Evolutionary conservation across 2,329 filamentous ascomycete species (phyloP).

Genomic region (Verticillium nonalfalfae): DNA sequence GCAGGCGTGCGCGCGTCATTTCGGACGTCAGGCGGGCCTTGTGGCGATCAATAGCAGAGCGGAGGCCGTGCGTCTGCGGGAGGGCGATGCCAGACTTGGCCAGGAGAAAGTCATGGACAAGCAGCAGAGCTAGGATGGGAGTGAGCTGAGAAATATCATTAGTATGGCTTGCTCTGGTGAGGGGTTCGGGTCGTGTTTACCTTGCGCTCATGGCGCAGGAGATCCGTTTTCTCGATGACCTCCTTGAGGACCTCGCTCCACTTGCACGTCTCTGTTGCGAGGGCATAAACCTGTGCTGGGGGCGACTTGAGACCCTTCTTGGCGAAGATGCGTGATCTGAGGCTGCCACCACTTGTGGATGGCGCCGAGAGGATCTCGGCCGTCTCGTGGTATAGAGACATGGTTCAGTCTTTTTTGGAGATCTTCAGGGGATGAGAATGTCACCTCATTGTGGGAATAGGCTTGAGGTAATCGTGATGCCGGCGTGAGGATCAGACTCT

Average conservation of each 20-base stretch:
- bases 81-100: constrained; percentile 78
- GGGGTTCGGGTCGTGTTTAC: constrained; percentile 35
- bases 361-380: constrained; percentile 64
- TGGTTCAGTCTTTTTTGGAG: constrained; percentile 25
- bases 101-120: constrained; percentile 81
- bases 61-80: constrained; percentile 70
- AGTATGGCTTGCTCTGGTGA: neutral
- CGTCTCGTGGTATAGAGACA: constrained; percentile 96
- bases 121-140: constrained; percentile 70
- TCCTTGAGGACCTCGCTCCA: constrained; percentile 84
- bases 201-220: constrained; percentile 79
- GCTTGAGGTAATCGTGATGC: neutral
- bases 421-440: neutral
- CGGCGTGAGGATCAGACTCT: neutral
- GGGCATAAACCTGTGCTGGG: constrained; percentile 77
- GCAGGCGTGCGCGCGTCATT: constrained; percentile 71
- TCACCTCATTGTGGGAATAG: neutral
- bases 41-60: constrained; percentile 70
- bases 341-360: constrained; percentile 65
- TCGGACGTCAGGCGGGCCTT: constrained; percentile 76
- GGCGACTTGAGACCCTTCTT: constrained; percentile 70
- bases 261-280: constrained; percentile 82
- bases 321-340: constrained; percentile 79
- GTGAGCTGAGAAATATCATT: constrained; percentile 53
- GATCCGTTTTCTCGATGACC: constrained; percentile 73